Conservation (phyloP, 768 basidiomycete genomes). For the Lactarius akahatsu region DNA sequence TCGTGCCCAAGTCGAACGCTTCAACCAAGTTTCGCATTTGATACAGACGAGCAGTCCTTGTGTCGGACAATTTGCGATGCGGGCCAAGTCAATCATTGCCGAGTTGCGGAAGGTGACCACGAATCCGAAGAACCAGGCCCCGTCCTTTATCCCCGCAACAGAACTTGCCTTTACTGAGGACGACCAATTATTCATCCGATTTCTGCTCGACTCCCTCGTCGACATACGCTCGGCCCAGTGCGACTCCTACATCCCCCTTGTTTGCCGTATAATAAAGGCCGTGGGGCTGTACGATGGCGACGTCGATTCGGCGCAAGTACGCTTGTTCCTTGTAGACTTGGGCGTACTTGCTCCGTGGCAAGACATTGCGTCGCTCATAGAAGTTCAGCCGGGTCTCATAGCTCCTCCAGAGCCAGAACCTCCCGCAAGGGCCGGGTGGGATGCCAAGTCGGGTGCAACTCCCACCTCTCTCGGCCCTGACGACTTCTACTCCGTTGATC, state of each 20-base stretch:
- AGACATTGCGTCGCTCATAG: conserved; percentile 41
- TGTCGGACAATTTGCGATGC: conserved; percentile 50
- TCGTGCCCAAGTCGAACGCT: conserved; percentile 48
- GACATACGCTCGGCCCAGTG: conserved; percentile 49
- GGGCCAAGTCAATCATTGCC: conserved; percentile 47
- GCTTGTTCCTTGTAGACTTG: conserved; percentile 60
- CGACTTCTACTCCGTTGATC: conserved; percentile 64
- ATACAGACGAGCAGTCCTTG: conserved; percentile 41
- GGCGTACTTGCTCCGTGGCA: conserved; percentile 85
- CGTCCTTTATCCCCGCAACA: conserved; percentile 34
- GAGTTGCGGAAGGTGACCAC: conserved; percentile 5
- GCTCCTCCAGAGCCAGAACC: neutral
- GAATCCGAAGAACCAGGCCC: conserved; percentile 28
- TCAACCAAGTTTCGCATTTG: conserved; percentile 52
- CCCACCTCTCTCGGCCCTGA: conserved; percentile 47
- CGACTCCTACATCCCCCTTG: conserved; percentile 58
- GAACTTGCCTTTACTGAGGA: conserved; percentile 47
- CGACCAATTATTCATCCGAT: conserved; percentile 58
- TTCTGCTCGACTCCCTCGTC: conserved; percentile 56
- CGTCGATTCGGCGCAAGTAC: conserved; percentile 40
- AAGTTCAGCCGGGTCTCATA: conserved; percentile 3
- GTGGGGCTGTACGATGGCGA: conserved; percentile 42
- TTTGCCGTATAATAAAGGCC: conserved; percentile 57
- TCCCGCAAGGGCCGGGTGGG: neutral
- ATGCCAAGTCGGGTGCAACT: neutral